Base-by-base conservation (phyloP, 805 yeast species). In the Jamesozyma rosinii region DNA sequence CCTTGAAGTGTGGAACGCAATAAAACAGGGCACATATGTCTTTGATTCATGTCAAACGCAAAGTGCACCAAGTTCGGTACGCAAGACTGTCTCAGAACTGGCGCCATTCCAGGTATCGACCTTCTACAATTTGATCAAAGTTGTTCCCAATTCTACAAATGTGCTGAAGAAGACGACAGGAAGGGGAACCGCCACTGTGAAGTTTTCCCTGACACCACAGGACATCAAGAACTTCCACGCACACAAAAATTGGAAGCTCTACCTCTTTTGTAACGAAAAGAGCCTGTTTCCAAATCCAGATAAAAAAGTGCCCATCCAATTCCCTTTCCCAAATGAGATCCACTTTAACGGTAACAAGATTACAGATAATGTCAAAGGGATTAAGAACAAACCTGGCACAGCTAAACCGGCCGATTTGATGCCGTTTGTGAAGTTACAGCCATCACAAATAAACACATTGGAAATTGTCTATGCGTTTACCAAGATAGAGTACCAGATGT, bases 391-490 rank as follows among this genome's bases (percentile, higher is more conserved):
- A 45, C 75, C 76, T 0, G 95, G 95, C 0, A 79, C 95, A 0
- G 80, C 86, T 1, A 72, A 75, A 46, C 96, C 97, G 0, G 86
- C 85, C 0, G 83, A 89, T 58, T 50, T 89, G 33, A 82, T 95
- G 0, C 66, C 67, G 1, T 64, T 62, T 35, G 36, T 74, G 10
- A 45, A 40, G 27, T 45, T 51, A 20, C 4, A 11, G 1, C 47
- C 58, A 15, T 63, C 58, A 3, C 45, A 47, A 3, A 32, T 48
- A 10, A 81, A 77, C 52, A 53, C 58, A 9, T 54, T 81, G 30
- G 74, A 72, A 40, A 54, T 80, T 24, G 68, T 71, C 3, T 83
- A 80, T 54, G 79, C 79, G 0, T 77, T 71, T 52, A 70, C 81
- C 1, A 66, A 67, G 15, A 62, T 63, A 10, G 70, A 72, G 38